A percentile compares a stretch with the other conserved stretches of the same genome.
These are phyloP conservation scores for Aspergillus awamori DNA, from an alignment of 2,329 filamentous ascomycete genomes.

Conservation along the genomic window DNA sequence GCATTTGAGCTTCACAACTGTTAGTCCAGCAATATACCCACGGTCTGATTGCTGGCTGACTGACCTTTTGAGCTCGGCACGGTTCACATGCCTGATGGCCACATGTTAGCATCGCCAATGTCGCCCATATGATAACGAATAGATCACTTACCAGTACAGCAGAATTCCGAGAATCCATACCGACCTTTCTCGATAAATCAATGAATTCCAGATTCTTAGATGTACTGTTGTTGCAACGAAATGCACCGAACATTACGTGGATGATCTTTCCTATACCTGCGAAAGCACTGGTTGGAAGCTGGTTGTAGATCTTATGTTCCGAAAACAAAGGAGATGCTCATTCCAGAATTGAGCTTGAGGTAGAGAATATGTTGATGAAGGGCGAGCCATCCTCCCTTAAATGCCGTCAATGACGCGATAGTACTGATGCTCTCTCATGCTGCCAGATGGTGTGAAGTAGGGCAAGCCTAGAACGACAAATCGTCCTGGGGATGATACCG, in stretches of 20 bases:
- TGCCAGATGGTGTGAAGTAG: not conserved
- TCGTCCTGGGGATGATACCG: not conserved
- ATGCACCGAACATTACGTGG: slow-evolving; percentile 3
- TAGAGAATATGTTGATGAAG: not conserved
- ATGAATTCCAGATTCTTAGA: not conserved
- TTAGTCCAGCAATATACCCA: not conserved
- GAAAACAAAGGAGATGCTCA: too few relatives aligned
- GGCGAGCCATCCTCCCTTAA: not conserved
- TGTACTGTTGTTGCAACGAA: not conserved
- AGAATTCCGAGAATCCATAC: not conserved
- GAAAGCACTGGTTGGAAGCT: too few relatives aligned
- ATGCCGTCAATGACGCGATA: not conserved
- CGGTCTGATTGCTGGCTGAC: not conserved
- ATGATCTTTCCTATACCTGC: too few relatives aligned
- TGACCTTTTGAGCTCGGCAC: slow-evolving; percentile 1
- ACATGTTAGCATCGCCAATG: not conserved
- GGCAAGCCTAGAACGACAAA: not conserved
- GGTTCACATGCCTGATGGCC: not conserved
- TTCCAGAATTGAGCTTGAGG: too few relatives aligned
- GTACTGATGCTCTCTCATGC: not conserved
- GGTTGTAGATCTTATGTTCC: too few relatives aligned
- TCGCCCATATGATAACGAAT: not conserved
- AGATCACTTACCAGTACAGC: not conserved
- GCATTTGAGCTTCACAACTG: slow-evolving; percentile 1
- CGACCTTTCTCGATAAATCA: not conserved